Base-by-base conservation (phyloP, 2,329 filamentous ascomycete genomes). In the Paradendryphiella salina region DNA sequence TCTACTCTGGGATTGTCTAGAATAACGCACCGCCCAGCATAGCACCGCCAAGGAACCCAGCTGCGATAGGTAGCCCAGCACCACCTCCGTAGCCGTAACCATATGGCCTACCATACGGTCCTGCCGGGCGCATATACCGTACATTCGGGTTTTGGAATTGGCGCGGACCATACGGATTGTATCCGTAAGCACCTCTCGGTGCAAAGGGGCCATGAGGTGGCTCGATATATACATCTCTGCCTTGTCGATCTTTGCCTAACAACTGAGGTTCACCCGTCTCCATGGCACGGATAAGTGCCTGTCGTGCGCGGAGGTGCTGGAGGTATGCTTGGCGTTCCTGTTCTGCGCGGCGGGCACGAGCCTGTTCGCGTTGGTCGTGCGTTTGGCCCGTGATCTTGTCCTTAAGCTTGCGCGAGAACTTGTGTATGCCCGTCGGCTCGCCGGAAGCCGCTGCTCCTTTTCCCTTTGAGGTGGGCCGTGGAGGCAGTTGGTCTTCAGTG, bases 381-480 rank as follows among this genome's bases (percentile, higher is more conserved):
- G 82, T 84, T 4, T 77, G 79, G 13, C 75, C 72, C 0, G 83
- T 86, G 13, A 85, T 59, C 57, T 80, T 81, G 67, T 85, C 82
- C 64, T 85, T 85, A 56, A 86, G 70, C 45, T 78, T 80, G 48
- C 82, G 77, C 1, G 81, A 82, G 17, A 84, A 75, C 43, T 74
- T 76, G 36, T 75, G 72, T 29, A 76, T 67, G 11, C 70, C 71
- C 7, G 67, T 73, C 33, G 66, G 69, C 37, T 58, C 55, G 18
- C 56, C 49, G 20, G 50, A 31, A 1, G 42, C 46, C 9, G 54
- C 26, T 10, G 42, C 39, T 3, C 34, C 34, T 40, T 53, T 42
- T 17, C 46, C 42, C 46, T 50, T 50, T 14, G 51, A 40, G 3
- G 42, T 43, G 7, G 57, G 46, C 37, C 57, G 42, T 4, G 50